Percentiles rank a stretch among this genome's conserved stretches.
Conservation (phyloP, 495 filamentous ascomycete genomes). For the Podospora pseudoanserina region DNA sequence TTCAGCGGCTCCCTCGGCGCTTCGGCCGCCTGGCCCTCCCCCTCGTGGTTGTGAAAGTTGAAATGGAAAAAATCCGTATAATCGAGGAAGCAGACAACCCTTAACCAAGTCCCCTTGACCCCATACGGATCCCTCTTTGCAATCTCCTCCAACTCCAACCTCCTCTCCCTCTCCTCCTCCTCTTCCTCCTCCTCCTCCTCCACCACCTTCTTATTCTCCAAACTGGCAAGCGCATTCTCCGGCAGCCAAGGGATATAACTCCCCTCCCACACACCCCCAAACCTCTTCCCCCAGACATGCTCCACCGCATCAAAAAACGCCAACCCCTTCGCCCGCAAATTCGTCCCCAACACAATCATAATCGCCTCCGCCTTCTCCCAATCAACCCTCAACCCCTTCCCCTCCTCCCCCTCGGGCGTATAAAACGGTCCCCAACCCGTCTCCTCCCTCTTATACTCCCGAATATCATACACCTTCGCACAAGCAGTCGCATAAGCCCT, state of each 20-base stretch:
- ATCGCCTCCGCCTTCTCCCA: slow-evolving; percentile 70
- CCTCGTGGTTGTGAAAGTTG: slow-evolving; percentile 48
- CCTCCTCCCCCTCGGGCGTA: slow-evolving; percentile 42
- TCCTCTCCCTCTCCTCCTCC: background rate
- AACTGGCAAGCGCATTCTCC: background rate
- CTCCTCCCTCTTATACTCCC: slow-evolving; percentile 52
- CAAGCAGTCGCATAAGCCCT: slow-evolving; percentile 36
- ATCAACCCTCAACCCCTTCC: slow-evolving; percentile 43
- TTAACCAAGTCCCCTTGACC: slow-evolving; percentile 56
- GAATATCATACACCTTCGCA: slow-evolving; percentile 61
- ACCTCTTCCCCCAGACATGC: slow-evolving; percentile 50
- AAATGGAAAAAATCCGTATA: slow-evolving; percentile 60
- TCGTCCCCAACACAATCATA: slow-evolving; percentile 56
- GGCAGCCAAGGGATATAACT: slow-evolving; percentile 38
- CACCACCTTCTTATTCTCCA: slow-evolving; percentile 12
- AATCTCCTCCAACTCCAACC: slow-evolving; percentile 19
- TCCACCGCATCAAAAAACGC: slow-evolving; percentile 41
- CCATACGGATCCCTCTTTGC: slow-evolving; percentile 57
- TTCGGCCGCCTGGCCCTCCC: slow-evolving; percentile 21
- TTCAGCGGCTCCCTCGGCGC: slow-evolving; percentile 47
- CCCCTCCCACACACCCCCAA: slow-evolving; percentile 48
- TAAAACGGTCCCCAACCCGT: slow-evolving; percentile 62
- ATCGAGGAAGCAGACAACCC: slow-evolving; percentile 57
- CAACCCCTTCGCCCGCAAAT: slow-evolving; percentile 46
- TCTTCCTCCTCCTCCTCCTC: background rate